phyloP scores from a whole-genome alignment of 768 basidiomycete genomes.

The Leccinum olivaceopallidum region DNA sequence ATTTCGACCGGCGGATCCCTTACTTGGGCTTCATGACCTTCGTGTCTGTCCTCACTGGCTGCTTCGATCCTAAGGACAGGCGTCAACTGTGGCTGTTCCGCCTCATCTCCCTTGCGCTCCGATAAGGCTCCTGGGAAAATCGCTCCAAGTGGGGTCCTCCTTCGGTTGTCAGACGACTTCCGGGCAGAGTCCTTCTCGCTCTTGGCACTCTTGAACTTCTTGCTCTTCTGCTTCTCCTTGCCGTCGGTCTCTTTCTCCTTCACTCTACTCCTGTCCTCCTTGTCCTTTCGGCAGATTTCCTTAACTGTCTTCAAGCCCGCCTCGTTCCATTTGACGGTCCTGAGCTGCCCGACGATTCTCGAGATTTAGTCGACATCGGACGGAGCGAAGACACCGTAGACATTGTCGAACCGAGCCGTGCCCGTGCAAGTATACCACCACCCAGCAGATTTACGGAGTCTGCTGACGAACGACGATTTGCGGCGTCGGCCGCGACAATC shows the following conservation, averaged over 20 bases:
- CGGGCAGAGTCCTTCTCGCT: slow-evolving; percentile 38
- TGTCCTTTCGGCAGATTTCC: slow-evolving; percentile 44
- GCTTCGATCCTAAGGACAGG: slow-evolving; percentile 48
- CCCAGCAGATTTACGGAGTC: slow-evolving; percentile 35
- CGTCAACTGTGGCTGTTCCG: neutral
- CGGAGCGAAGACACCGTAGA: slow-evolving; percentile 47
- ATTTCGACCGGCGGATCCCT: slow-evolving; percentile 25
- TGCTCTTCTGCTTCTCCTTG: slow-evolving; percentile 34
- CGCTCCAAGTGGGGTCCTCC: slow-evolving; percentile 53
- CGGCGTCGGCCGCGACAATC: slow-evolving; percentile 17
- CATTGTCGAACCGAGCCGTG: slow-evolving; percentile 40
- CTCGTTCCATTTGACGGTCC: slow-evolving; percentile 54
- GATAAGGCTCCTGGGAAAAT: slow-evolving; percentile 53
- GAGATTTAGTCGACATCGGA: slow-evolving; percentile 45
- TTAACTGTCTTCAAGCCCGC: slow-evolving; percentile 46
- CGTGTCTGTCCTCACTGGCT: slow-evolving; percentile 45
- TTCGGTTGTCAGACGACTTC: slow-evolving; percentile 50
- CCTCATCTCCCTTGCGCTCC: slow-evolving; percentile 18
- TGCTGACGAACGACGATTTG: slow-evolving; percentile 25
- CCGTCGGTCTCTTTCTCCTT: slow-evolving; percentile 33
- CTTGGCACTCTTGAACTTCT: slow-evolving; percentile 32
- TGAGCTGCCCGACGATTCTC: slow-evolving; percentile 43
- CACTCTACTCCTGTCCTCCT: slow-evolving; percentile 38
- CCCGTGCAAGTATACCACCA: slow-evolving; percentile 33
- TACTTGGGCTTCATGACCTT: too few relatives aligned